phyloP scores from a whole-genome alignment of 176 grass and related monocot species.

The Neostapfia colusana region DNA sequence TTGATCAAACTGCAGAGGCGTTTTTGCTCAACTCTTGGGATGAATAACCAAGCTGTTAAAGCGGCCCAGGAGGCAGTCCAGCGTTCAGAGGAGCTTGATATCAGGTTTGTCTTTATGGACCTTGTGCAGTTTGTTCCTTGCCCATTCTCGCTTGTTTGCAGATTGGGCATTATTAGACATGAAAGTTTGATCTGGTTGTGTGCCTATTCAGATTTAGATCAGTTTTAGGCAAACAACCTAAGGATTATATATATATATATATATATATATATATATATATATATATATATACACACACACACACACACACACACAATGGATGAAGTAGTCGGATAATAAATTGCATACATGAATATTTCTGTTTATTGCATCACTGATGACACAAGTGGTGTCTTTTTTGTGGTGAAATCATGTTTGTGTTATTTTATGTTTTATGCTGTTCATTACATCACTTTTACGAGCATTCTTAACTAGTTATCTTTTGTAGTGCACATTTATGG shows the following conservation, averaged over 20 bases:
- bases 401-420: background rate
- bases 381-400: background rate
- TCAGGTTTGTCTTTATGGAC: conserved; percentile 54
- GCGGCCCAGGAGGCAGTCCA: conserved; percentile 86
- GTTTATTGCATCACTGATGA: background rate
- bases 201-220: background rate
- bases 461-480: conserved; percentile 11
- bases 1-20: conserved; percentile 61
- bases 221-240: conserved; percentile 7
- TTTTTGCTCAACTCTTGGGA: conserved; percentile 86
- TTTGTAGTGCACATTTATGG: conserved; percentile 9
- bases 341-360: background rate
- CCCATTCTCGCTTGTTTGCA: conserved; percentile 1
- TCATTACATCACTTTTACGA: too few relatives aligned
- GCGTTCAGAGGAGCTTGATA: conserved; percentile 79
- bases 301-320: too few relatives aligned
- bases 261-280: too few relatives aligned
- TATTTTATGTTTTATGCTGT: background rate
- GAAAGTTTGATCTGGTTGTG: background rate
- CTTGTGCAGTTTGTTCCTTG: background rate
- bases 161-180: background rate
- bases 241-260: background rate
- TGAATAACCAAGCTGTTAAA: conserved; percentile 88
- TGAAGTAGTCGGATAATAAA: background rate
- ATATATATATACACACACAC: too few relatives aligned